Conservation (phyloP, 129 eudicot genomes). For the Gnaphalium uliginosum region DNA sequence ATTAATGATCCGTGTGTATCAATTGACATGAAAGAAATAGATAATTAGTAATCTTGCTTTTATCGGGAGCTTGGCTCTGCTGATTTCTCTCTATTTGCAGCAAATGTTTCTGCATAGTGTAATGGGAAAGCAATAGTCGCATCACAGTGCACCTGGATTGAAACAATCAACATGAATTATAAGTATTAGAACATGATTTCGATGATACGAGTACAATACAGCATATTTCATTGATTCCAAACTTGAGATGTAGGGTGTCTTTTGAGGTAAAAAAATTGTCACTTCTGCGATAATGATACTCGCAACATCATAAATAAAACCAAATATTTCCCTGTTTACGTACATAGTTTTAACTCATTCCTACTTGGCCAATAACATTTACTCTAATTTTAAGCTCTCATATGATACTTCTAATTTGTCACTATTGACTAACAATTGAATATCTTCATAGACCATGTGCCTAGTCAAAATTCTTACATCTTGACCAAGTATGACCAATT, state of each 20-base stretch:
- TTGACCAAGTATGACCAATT: too few relatives aligned
- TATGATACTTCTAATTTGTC: background rate
- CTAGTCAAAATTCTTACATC: background rate
- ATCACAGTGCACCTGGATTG: conserved; percentile 87
- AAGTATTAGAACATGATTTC: conserved; percentile 1
- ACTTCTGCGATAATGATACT: background rate
- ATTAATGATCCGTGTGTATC: too few relatives aligned
- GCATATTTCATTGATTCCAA: background rate
- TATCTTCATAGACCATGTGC: background rate
- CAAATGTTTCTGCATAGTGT: conserved; percentile 90
- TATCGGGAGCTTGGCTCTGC: conserved; percentile 11
- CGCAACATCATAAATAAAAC: too few relatives aligned
- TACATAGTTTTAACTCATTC: too few relatives aligned
- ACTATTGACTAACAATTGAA: background rate
- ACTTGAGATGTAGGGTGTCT: background rate
- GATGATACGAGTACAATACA: background rate
- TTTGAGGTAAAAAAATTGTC: background rate
- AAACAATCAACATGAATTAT: conserved; percentile 6
- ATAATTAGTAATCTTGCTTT: background rate
- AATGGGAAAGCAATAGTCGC: conserved; percentile 94
- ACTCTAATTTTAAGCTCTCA: background rate
- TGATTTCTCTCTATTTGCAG: conserved; percentile 42
- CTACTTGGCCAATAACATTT: background rate
- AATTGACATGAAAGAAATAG: background rate
- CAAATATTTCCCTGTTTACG: too few relatives aligned